Conservation (phyloP, 148 eudicot species). For the Rhododendron henanense region DNA sequence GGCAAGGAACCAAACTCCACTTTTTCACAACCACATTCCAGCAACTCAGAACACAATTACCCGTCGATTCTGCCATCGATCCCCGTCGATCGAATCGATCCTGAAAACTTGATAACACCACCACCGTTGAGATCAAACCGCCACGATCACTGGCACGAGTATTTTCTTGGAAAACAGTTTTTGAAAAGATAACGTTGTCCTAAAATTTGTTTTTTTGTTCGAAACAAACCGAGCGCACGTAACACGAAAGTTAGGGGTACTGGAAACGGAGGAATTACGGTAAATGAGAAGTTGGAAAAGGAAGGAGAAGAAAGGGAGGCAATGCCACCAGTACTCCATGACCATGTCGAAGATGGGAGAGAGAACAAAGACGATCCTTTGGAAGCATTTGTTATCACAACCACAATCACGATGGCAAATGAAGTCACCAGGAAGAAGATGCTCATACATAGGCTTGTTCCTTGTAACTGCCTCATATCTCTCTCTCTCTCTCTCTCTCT, state of each 20-base stretch:
- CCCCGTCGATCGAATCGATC: too few species aligned
- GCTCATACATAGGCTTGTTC: not conserved
- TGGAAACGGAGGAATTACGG: not conserved
- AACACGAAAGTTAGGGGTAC: not conserved
- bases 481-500: not conserved
- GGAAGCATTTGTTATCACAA: conserved; percentile 5
- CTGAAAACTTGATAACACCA: too few species aligned
- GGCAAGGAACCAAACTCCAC: too few species aligned
- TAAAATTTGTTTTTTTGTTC: not conserved
- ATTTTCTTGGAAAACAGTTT: not conserved
- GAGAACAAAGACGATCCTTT: not conserved
- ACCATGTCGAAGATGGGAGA: not conserved
- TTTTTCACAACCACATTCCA: too few species aligned
- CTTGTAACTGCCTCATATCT: not conserved
- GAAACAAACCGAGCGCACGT: not conserved
- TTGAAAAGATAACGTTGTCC: not conserved
- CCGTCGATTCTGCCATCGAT: too few species aligned
- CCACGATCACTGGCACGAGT: too few species aligned
- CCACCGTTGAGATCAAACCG: too few species aligned
- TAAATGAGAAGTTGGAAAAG: not conserved
- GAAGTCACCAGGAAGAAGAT: not conserved
- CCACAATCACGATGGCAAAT: not conserved
- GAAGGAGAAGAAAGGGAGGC: not conserved
- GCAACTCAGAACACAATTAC: too few species aligned
- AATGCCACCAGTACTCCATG: not conserved